A percentile compares a stretch with the other conserved stretches of the same genome.
These are phyloP conservation scores for Xylaria cubensis DNA, from an alignment of 495 filamentous ascomycete species.

Conservation along the genomic window DNA sequence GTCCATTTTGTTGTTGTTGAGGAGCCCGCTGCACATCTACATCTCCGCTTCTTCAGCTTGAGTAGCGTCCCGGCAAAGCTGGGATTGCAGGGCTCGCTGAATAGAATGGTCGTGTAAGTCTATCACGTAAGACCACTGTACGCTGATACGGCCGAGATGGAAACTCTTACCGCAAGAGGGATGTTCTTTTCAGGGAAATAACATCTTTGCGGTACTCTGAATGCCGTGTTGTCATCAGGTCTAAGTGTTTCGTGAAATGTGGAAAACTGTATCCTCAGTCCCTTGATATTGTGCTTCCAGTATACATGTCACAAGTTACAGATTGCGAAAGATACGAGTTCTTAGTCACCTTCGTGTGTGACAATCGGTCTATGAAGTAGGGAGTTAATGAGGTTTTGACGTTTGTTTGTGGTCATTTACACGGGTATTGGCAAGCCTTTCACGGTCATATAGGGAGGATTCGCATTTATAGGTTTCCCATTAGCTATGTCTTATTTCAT, in stretches of 20 bases:
- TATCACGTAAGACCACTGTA: not conserved
- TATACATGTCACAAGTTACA: too few relatives aligned
- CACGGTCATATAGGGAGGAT: not conserved
- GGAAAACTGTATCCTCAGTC: not conserved
- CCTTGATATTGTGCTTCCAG: not conserved
- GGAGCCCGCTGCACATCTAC: not conserved
- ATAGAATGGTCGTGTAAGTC: not conserved
- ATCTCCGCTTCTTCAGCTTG: not conserved
- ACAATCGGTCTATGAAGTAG: not conserved
- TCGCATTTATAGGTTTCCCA: not conserved
- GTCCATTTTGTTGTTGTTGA: not conserved
- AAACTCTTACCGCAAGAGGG: not conserved
- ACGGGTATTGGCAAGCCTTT: not conserved
- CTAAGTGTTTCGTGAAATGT: not conserved
- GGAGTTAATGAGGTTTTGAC: too few relatives aligned
- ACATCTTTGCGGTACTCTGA: not conserved
- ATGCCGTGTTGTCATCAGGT: not conserved
- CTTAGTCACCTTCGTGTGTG: not conserved
- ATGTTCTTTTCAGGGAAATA: not conserved
- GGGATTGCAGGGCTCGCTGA: not conserved
- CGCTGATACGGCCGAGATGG: not conserved
- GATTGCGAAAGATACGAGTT: too few relatives aligned
- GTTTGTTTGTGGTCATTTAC: not conserved
- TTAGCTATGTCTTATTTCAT: not conserved
- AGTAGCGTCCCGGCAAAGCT: not conserved